Percentiles rank a stretch among this genome's conserved stretches.
phyloP scores from a whole-genome alignment of 805 yeast genomes.

The Myxozyma neotropica region DNA sequence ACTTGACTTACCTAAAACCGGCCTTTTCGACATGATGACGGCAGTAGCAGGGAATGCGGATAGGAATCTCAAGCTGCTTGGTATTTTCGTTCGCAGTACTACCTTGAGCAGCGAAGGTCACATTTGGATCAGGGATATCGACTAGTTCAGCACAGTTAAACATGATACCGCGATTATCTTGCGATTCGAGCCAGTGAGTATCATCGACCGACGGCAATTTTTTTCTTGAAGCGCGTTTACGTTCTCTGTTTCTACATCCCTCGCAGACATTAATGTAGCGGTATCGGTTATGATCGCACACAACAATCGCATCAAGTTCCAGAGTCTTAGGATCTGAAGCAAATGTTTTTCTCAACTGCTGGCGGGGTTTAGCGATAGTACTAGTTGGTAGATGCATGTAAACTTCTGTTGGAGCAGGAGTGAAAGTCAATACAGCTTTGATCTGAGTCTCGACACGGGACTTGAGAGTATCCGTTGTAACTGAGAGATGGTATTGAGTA shows the following conservation, averaged over 20 bases:
- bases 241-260: slow-evolving; percentile 89
- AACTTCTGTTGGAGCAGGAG: slow-evolving; percentile 76
- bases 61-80: slow-evolving; percentile 52
- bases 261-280: slow-evolving; percentile 76
- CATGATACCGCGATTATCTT: slow-evolving; percentile 79
- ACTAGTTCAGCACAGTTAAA: slow-evolving; percentile 90
- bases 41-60: slow-evolving; percentile 93
- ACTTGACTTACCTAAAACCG: slow-evolving; percentile 65
- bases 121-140: slow-evolving; percentile 51
- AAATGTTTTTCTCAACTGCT: slow-evolving; percentile 55
- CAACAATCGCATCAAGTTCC: slow-evolving; percentile 75
- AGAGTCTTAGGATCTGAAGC: slow-evolving; percentile 38
- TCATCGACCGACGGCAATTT: slow-evolving; percentile 77
- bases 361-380: slow-evolving; percentile 82
- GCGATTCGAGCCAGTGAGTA: slow-evolving; percentile 75
- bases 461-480: slow-evolving; percentile 70
- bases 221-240: slow-evolving; percentile 90
- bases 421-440: slow-evolving; percentile 65
- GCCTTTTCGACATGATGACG: slow-evolving; percentile 88
- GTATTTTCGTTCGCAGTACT: slow-evolving; percentile 31
- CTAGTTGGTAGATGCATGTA: slow-evolving; percentile 82
- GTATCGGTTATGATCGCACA: slow-evolving; percentile 51
- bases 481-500: slow-evolving; percentile 32
- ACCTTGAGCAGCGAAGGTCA: not conserved
- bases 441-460: slow-evolving; percentile 97